These are phyloP conservation scores for Parachaetomium inaequale DNA, from an alignment of 495 filamentous ascomycete genomes.

Conservation along the genomic window DNA sequence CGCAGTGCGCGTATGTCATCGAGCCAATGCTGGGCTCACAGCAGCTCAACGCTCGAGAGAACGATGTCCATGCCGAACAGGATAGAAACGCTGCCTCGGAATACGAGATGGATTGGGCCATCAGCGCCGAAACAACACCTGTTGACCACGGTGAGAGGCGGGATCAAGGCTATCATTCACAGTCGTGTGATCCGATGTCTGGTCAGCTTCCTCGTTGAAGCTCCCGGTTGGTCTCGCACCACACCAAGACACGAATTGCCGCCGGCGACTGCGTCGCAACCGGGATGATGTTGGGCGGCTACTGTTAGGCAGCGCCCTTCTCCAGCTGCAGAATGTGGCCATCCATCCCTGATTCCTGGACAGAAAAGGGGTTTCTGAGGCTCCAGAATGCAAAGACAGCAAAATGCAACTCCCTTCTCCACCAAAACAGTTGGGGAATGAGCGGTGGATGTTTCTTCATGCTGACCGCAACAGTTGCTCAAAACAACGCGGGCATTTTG, in stretches of 20 bases:
- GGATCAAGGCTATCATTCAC: not conserved
- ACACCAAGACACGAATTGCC: not conserved
- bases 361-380: not conserved
- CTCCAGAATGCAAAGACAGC: no score
- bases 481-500: not conserved
- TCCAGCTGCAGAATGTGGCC: not conserved
- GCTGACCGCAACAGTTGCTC: not conserved
- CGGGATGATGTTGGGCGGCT: not conserved
- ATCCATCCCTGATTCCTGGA: no score
- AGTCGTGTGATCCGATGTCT: not conserved
- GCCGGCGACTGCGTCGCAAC: not conserved
- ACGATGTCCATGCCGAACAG: not conserved
- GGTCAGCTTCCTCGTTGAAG: not conserved
- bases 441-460: slow-evolving; percentile 6
- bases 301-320: no score
- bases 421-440: slow-evolving; percentile 3
- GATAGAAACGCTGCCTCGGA: not conserved
- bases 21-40: not conserved
- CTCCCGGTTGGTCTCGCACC: not conserved
- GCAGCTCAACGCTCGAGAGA: not conserved
- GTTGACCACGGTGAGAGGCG: not conserved
- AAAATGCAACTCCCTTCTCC: not conserved
- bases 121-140: not conserved
- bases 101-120: not conserved
- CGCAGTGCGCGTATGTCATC: not conserved